Percentiles rank a stretch among this genome's conserved stretches.
Conservation (phyloP, 805 yeast genomes). For the Yarrowia phangngaensis region DNA sequence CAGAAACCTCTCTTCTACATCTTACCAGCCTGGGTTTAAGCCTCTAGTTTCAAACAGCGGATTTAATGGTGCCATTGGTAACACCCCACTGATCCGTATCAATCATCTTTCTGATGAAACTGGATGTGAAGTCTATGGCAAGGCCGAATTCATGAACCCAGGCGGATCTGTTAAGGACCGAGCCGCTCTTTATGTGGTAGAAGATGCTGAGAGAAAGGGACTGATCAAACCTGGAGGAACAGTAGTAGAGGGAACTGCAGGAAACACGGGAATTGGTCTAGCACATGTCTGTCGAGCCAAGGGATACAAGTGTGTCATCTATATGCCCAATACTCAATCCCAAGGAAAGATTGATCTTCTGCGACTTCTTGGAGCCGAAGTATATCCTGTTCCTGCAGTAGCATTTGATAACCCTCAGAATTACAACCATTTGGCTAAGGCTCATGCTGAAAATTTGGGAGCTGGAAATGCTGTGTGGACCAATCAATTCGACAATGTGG, state of each 20-base stretch:
- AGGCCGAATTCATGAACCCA: slow-evolving; percentile 90
- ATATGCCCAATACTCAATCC: slow-evolving; percentile 89
- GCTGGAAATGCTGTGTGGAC: slow-evolving; percentile 79
- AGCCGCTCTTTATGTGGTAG: slow-evolving; percentile 72
- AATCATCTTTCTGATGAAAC: slow-evolving; percentile 53
- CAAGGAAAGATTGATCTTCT: slow-evolving; percentile 73
- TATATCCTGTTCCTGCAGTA: slow-evolving; percentile 82
- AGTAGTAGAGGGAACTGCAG: slow-evolving; percentile 90
- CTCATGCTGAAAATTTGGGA: slow-evolving; percentile 70
- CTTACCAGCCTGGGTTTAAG: slow-evolving; percentile 16
- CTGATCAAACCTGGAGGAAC: slow-evolving; percentile 73
- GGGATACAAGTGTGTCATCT: slow-evolving; percentile 80
- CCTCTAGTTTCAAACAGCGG: slow-evolving; percentile 43
- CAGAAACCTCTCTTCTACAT: slow-evolving; percentile 12
- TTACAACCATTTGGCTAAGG: slow-evolving; percentile 80
- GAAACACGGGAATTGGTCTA: slow-evolving; percentile 91
- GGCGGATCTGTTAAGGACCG: slow-evolving; percentile 92
- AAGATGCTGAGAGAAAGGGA: slow-evolving; percentile 67
- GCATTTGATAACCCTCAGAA: slow-evolving; percentile 77
- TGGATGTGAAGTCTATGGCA: slow-evolving; percentile 76
- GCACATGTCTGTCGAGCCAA: slow-evolving; percentile 73
- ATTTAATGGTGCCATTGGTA: slow-evolving; percentile 82
- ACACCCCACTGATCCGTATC: slow-evolving; percentile 75
- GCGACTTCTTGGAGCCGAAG: slow-evolving; percentile 77
- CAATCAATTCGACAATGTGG: slow-evolving; percentile 83